Conservation (phyloP, 108 stramenopile species). For the Parmales sp. region DNA sequence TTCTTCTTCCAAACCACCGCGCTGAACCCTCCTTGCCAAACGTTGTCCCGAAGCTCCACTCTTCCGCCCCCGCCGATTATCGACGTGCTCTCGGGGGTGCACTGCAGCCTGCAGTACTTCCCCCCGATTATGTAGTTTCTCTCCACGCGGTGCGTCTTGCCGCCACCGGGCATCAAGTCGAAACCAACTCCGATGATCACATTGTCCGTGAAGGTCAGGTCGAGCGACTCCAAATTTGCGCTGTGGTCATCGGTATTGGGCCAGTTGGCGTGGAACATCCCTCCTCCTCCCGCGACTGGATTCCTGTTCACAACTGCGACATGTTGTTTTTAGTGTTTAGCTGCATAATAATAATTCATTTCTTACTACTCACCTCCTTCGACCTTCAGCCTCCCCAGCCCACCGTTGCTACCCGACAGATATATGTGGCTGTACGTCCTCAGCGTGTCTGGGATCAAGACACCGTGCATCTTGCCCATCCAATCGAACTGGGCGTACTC, state of each 20-base stretch:
- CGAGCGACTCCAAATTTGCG: not conserved
- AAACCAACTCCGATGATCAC: not conserved
- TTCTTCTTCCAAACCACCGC: not conserved
- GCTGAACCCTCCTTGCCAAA: not conserved
- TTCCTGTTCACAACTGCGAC: not conserved
- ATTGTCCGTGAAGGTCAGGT: not conserved
- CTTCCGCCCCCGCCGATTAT: not conserved
- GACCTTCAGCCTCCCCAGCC: too few relatives aligned
- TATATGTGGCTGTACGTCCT: not conserved
- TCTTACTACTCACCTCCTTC: too few relatives aligned
- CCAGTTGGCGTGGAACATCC: conserved; percentile 1
- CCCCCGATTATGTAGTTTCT: conserved; percentile 10
- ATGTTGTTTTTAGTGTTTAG: not conserved
- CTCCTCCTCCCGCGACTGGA: not conserved
- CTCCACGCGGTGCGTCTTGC: not conserved
- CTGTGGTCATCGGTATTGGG: not conserved
- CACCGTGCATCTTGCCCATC: not conserved
- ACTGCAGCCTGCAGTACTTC: not conserved
- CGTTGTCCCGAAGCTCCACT: not conserved
- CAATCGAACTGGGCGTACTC: not conserved
- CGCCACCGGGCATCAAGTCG: not conserved
- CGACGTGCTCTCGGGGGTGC: not conserved
- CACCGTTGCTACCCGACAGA: not conserved
- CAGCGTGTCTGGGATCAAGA: not conserved
- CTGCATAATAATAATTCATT: too few relatives aligned